Base-by-base conservation (phyloP, 352 stramenopile genomes). In the Globisporangium orthogonon region DNA sequence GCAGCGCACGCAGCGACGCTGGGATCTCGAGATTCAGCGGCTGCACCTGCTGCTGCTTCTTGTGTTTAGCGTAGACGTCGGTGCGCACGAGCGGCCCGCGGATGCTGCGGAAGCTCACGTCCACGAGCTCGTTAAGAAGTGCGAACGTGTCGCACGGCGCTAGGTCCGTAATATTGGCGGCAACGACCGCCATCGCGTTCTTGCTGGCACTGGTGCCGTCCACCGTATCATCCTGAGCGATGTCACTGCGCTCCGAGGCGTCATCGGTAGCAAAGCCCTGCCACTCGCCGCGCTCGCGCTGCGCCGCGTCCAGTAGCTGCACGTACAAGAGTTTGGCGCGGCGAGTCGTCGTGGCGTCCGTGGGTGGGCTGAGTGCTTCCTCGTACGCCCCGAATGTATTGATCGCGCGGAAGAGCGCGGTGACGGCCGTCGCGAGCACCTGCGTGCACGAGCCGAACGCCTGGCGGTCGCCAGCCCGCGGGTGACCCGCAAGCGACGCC, bases 31-130 rank as follows among this genome's bases (percentile, higher is more conserved):
- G 33, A 46, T 35, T 54, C 33, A 54, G n/a, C 18, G 50, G 29
- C 33, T 67, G 54, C 5, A 88, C 60, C 10, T 70, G 61, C 9
- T 88, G 51, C 18, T 62, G 17, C 48, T 70, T 71, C 31, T 66
- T 78, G 56, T 86, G 66, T n/a, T 65, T 65, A 0, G 60, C 65
- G 47, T 88, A 90, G 17, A 83, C 52, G 17, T 70, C 58, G 17
- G 75, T 33, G 0, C 67, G 59, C 11, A 90, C 67, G 23, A 90
- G 54, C 1, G 80, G 62, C 0, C 78, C 73, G 39, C 78, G 76
- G n/a, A 90, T 62, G 53, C 83, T 90, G 48, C 66, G 70, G 56
- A 87, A 87, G 47, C 80, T 86, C 52, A 90, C 73, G 52, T 85
- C 72, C 6, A 90, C 54, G 31, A 90, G 68, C 43, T 87, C 75